Percentiles rank a stretch among this genome's conserved stretches.
Conservation (phyloP, 441 rosid genomes). For the Aquilaria agallochum region DNA sequence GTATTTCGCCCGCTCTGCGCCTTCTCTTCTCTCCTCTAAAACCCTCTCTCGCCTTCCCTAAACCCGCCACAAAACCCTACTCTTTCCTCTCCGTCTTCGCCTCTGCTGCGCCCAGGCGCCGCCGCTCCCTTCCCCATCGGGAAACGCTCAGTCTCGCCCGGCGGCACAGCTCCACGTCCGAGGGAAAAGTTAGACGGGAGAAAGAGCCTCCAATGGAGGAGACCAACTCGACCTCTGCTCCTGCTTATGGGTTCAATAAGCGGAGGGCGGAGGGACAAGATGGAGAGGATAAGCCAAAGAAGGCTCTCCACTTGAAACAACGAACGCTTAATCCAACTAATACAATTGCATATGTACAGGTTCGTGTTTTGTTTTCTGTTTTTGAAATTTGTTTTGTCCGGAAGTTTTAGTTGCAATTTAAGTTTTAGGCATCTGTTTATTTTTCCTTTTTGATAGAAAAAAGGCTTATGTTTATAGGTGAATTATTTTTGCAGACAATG, state of each 20-base stretch:
- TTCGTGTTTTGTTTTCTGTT: constrained; percentile 9
- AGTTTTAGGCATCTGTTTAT: constrained; percentile 4
- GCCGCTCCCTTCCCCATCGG: constrained; percentile 29
- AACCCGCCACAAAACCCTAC: constrained; percentile 23
- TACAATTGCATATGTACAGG: constrained; percentile 87
- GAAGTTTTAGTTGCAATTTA: not conserved
- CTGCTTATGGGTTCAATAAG: constrained; percentile 62
- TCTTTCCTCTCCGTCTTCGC: constrained; percentile 36
- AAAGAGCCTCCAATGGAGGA: constrained; percentile 43
- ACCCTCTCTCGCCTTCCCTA: constrained; percentile 31
- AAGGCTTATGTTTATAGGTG: too few relatives aligned
- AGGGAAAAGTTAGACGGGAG: constrained; percentile 24
- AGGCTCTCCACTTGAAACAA: constrained; percentile 57
- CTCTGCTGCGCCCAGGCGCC: constrained; percentile 37
- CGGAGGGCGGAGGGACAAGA: constrained; percentile 81
- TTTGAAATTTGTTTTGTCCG: not conserved
- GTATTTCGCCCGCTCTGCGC: constrained; percentile 35
- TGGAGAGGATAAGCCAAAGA: constrained; percentile 45
- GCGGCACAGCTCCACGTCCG: constrained; percentile 38
- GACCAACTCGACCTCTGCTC: constrained; percentile 22
- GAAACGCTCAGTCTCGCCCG: constrained; percentile 29
- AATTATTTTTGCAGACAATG: too few relatives aligned
- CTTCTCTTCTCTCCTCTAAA: constrained; percentile 42
- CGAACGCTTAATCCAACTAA: constrained; percentile 75
- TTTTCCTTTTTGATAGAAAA: constrained; percentile 6